Evolutionary conservation across 176 grass and related monocot species (phyloP), one percentile per base, ranked within the genome.

Genomic region (Secale cereale): DNA sequence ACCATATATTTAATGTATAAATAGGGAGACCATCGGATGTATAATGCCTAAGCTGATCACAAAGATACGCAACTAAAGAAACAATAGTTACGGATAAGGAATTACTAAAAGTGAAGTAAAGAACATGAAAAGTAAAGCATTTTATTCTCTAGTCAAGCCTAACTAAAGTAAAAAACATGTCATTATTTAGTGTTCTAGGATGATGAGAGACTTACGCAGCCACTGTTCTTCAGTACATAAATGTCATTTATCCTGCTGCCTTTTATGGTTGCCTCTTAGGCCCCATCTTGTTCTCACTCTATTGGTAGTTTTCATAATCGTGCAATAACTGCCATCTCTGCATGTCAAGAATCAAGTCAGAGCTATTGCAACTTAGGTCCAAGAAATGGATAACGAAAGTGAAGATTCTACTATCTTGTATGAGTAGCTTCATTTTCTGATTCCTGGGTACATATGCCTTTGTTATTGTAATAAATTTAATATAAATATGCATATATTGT

Each of bases 281-380:
- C 94, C 94, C 94, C 94, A 97, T 80, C 94, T 87, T 22, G 83
- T 90, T 61, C 82, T 85, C 32, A 98, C 95, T 87, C 95, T 88
- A 89, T 90, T 98, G 62, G 94, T 85, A 86, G 95, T 85, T 88
- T 95, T 98, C 78, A 93, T 65, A 88, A 90, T n/a, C n/a, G 85
- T 89, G 14, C 63, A 80, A 85, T 87, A 88, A 52, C 93, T 94
- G 78, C 91, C 95, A 91, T 98, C 95, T 88, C 93, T 98, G 91
- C 41, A 60, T 30, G 84, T 83, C 31, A 91, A 89, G 15, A 82
- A 46, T 63, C 20, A 35, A 83, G 43, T 87, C 30, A 75, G 32
- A 33, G 9, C 83, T 31, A 61, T 83, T 73, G 59, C 57, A 90
- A 90, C 43, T 48, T 2, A 50, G 73, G 63, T 88, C 46, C 33